Conservation (phyloP, 495 filamentous ascomycete genomes). For the Neurospora sp. region DNA sequence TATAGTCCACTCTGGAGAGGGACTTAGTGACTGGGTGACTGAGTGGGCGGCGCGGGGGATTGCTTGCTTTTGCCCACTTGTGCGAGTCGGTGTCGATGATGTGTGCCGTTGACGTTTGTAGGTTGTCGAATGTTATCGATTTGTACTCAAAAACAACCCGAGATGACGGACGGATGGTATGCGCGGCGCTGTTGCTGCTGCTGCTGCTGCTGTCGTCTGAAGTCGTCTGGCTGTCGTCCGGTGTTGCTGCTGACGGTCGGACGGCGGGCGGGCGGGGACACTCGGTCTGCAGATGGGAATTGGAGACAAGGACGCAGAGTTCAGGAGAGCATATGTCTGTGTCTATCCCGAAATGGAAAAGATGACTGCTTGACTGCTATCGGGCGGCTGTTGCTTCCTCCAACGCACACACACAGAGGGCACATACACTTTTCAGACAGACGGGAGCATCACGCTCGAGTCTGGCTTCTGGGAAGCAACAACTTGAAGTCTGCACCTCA, state of each 20-base stretch:
- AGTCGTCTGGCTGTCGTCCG: conserved; percentile 5
- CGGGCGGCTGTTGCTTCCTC: neutral
- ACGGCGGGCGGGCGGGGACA: neutral
- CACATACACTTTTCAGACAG: neutral
- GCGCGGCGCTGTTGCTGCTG: neutral
- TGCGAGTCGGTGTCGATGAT: too few species aligned
- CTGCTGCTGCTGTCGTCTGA: conserved; percentile 19
- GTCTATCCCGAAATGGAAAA: neutral
- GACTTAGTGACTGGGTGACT: neutral
- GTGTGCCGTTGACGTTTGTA: neutral
- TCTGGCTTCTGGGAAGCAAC: neutral
- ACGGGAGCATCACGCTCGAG: neutral
- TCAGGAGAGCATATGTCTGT: neutral
- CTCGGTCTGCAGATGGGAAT: neutral
- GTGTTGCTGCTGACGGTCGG: neutral
- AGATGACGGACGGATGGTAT: neutral
- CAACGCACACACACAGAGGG: neutral
- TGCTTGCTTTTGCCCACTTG: neutral
- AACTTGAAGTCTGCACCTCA: neutral
- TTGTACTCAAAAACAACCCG: neutral
- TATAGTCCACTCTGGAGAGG: neutral
- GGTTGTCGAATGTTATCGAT: neutral
- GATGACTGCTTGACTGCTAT: neutral
- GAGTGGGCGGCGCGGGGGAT: neutral
- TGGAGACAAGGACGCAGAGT: neutral